Evolutionary conservation across 768 basidiomycete genomes (phyloP).

Genomic region (Tremella fuciformis): DNA sequence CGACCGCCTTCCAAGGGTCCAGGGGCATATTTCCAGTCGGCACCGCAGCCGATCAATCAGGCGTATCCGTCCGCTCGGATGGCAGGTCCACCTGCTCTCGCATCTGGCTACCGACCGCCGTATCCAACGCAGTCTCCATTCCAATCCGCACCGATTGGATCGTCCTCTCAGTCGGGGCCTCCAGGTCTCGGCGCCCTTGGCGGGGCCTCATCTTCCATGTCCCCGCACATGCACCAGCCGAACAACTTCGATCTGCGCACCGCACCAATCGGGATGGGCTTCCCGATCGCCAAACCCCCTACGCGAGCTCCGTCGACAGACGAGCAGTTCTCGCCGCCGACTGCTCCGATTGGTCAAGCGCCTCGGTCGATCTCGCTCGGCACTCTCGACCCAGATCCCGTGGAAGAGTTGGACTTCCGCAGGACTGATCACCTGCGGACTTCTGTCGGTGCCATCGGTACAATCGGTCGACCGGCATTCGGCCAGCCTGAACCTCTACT

Average conservation of each 20-base stretch:
- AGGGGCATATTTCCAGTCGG: not conserved
- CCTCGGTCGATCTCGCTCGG: constrained; percentile 16
- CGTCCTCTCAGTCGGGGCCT: constrained; percentile 23
- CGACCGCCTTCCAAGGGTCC: no score
- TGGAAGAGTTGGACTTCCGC: constrained; percentile 9
- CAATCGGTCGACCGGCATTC: constrained; percentile 13
- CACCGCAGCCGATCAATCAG: not conserved
- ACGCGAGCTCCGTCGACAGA: constrained; percentile 31
- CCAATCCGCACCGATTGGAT: constrained; percentile 25
- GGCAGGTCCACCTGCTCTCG: constrained; percentile 30
- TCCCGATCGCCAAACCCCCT: constrained; percentile 29
- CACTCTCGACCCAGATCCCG: constrained; percentile 16
- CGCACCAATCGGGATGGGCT: constrained; percentile 40
- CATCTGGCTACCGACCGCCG: constrained; percentile 29
- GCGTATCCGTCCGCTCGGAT: constrained; percentile 13
- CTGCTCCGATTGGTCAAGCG: constrained; percentile 39
- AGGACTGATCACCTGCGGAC: constrained; percentile 17
- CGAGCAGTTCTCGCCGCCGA: constrained; percentile 40
- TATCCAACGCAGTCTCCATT: constrained; percentile 18
- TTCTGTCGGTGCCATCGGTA: constrained; percentile 12
- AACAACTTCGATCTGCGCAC: constrained; percentile 24
- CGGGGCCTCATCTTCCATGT: constrained; percentile 5
- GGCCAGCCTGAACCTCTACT: not conserved
- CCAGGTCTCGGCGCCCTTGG: constrained; percentile 30
- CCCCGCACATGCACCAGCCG: not conserved